Conservation (phyloP, 345 rosid genomes). For the Xanthoceras sorbifolium region DNA sequence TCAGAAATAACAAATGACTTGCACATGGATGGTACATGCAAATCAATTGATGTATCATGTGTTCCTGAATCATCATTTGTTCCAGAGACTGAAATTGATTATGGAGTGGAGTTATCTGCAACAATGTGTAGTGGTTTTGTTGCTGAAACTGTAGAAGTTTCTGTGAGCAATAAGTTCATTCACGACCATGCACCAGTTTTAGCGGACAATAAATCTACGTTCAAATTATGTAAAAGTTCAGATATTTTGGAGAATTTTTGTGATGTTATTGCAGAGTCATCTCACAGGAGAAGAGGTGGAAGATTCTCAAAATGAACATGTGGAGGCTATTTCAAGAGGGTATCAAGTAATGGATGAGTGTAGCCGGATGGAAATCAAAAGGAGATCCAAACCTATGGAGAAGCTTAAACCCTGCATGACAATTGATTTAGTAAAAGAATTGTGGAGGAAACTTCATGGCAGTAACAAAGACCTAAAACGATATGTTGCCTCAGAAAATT, state of each 20-base stretch:
- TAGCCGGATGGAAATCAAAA: slow-evolving; percentile 70
- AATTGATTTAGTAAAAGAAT: slow-evolving; percentile 51
- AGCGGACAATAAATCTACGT: slow-evolving; percentile 28
- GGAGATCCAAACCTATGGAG: slow-evolving; percentile 32
- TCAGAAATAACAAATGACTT: slow-evolving; percentile 37
- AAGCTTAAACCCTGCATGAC: slow-evolving; percentile 25
- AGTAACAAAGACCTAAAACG: slow-evolving; percentile 45
- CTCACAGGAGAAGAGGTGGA: slow-evolving; percentile 43
- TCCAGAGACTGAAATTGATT: slow-evolving; percentile 71
- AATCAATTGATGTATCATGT: slow-evolving; percentile 59
- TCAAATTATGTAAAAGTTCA: slow-evolving; percentile 32
- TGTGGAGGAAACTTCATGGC: slow-evolving; percentile 65
- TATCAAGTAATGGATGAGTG: slow-evolving; percentile 80
- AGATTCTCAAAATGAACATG: slow-evolving; percentile 44
- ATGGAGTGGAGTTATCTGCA: slow-evolving; percentile 48
- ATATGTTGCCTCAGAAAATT: slow-evolving; percentile 51
- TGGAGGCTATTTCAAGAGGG: slow-evolving; percentile 38
- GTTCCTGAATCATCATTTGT: slow-evolving; percentile 87
- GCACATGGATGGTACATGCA: slow-evolving; percentile 34
- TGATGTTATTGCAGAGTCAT: slow-evolving; percentile 44
- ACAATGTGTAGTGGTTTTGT: slow-evolving; percentile 38
- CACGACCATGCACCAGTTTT: slow-evolving; percentile 34
- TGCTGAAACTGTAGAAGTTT: slow-evolving; percentile 51
- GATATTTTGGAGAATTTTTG: slow-evolving; percentile 37
- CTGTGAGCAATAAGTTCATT: slow-evolving; percentile 39